These are phyloP conservation scores for Suhomyces tanzawaensis DNA, from an alignment of 805 yeast genomes.

Conservation along the genomic window DNA sequence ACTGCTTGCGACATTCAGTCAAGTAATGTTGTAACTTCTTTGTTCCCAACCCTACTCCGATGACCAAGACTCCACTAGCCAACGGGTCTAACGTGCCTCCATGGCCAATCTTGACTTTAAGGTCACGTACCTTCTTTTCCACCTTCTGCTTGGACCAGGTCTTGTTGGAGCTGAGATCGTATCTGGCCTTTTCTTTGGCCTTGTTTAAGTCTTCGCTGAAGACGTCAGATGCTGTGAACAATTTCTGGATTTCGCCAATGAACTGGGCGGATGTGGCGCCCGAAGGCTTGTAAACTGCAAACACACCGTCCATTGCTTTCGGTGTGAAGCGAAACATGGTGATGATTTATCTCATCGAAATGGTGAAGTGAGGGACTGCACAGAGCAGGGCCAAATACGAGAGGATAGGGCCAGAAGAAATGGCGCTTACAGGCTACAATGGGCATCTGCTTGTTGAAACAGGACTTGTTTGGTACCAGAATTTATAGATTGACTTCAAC, in stretches of 20 bases:
- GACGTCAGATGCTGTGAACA: conserved; percentile 57
- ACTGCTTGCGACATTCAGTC: conserved; percentile 71
- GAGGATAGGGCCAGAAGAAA: no score
- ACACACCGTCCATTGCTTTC: conserved; percentile 76
- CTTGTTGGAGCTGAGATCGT: conserved; percentile 36
- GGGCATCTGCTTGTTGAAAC: no score
- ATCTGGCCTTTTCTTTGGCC: conserved; percentile 45
- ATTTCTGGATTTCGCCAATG: conserved; percentile 59
- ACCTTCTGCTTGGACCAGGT: conserved; percentile 46
- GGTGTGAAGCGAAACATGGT: conserved; percentile 14
- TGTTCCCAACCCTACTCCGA: conserved; percentile 93
- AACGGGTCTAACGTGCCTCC: conserved; percentile 97
- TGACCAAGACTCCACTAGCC: conserved; percentile 90
- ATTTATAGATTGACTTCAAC: no score
- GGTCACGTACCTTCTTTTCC: conserved; percentile 48
- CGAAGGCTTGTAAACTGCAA: conserved; percentile 86
- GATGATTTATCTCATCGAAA: no score
- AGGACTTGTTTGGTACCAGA: no score
- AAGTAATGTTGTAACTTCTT: conserved; percentile 72
- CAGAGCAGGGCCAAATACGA: no score
- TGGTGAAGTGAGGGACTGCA: no score
- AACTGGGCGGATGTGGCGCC: conserved; percentile 81
- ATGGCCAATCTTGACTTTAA: conserved; percentile 88
- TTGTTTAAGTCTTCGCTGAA: conserved; percentile 55
- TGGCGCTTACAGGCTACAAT: no score